Conservation (phyloP, 129 eudicot genomes). For the Lonicera japonica region DNA sequence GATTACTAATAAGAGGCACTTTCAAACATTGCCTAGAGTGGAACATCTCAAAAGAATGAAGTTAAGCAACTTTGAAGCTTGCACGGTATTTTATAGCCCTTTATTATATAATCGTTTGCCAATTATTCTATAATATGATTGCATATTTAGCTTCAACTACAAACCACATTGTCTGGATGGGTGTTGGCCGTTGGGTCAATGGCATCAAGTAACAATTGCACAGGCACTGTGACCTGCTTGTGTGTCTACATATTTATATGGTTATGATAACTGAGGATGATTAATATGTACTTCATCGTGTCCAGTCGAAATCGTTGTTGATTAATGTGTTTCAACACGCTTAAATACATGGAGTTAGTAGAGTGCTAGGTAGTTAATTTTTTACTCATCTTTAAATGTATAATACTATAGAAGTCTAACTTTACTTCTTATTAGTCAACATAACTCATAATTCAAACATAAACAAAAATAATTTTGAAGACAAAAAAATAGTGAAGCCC, state of each 20-base stretch:
- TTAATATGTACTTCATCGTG: no score
- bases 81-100: conserved; percentile 22
- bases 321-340: no score
- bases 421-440: no score
- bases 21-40: conserved; percentile 35
- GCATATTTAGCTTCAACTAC: not conserved
- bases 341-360: no score
- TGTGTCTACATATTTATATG: not conserved
- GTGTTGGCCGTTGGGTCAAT: not conserved
- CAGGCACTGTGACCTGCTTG: not conserved
- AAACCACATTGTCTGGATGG: not conserved
- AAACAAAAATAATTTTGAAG: no score
- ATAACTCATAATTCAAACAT: no score
- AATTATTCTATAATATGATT: not conserved
- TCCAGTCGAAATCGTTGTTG: not conserved
- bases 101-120: no score
- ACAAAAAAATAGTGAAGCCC: no score
- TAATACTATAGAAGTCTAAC: no score
- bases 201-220: not conserved
- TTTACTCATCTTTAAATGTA: no score
- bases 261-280: not conserved
- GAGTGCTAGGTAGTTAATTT: no score
- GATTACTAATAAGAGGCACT: conserved; percentile 48
- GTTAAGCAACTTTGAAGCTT: conserved; percentile 26
- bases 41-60: conserved; percentile 63